Base-by-base conservation (phyloP, 2,329 filamentous ascomycete species). In the Fusarium proliferatum region DNA sequence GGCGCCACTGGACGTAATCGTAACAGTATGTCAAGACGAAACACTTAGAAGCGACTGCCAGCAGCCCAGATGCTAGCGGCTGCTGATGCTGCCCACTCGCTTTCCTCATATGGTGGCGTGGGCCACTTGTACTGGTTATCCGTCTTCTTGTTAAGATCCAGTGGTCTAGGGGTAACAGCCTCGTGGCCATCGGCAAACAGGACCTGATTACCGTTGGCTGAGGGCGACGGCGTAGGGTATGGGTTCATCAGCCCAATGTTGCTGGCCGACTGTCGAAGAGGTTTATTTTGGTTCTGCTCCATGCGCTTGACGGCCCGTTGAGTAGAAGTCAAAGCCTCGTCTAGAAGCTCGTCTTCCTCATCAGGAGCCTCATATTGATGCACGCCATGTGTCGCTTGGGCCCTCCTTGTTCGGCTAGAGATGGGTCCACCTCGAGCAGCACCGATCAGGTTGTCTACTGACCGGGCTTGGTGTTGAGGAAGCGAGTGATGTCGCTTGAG, bases 301-400 rank as follows among this genome's bases (percentile, higher is more conserved):
- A 97, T 86, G 15, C 90, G 91, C 79, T 90, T 92, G 79, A 93
- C 93, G 12, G 91, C 94, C 69, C 89, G 90, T 77, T 92, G 92
- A 0, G 95, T 93, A 10, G 93, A 94, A 55, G 91, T 89, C 46
- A 98, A 86, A 26, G 91, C 95, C 82, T 99, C 96, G 76, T 98
- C 95, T 15, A 98, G 87, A 15, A 99, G 88, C 83, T 99, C 96
- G 67, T 99, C 96, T 80, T 98, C 96, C 82, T 99, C 96, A 78
- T 97, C 95, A 2, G 96, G 94, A 0, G 95, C 95, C 79, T 99
- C 96, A 80, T 98, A 98, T 71, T 94, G 92, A 77, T 93, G 92
- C 55, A 93, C 90, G 9, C 93, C 93, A 71, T 94, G 92, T 9
- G 80, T 80, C 19, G 94, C 91, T 80, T 97, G 89, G 17, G 94